These are phyloP conservation scores for Aspergillus sclerotioniger DNA, from an alignment of 495 filamentous ascomycete genomes.

Conservation along the genomic window DNA sequence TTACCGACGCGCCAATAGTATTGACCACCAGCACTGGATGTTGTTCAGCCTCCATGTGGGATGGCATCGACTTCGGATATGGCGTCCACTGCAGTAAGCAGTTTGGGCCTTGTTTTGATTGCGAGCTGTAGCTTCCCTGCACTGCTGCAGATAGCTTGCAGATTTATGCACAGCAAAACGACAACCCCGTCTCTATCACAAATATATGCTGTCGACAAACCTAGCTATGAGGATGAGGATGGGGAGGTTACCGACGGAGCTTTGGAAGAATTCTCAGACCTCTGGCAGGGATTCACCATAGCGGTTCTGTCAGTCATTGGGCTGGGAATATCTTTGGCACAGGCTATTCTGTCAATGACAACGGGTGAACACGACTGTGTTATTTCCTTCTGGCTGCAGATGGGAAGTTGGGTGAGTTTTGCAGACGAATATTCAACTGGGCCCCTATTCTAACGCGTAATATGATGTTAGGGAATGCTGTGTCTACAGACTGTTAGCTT, in stretches of 20 bases:
- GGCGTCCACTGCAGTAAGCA: constrained; percentile 18
- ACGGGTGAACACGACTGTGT: constrained; percentile 4
- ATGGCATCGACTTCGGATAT: constrained; percentile 26
- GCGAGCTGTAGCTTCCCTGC: constrained; percentile 26
- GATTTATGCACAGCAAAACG: constrained; percentile 14
- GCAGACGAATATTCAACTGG: background rate
- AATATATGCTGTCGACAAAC: constrained; percentile 19
- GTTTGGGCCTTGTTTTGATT: constrained; percentile 27
- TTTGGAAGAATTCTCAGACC: constrained; percentile 12
- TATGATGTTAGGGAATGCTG: constrained; percentile 22
- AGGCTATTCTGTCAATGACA: constrained; percentile 17
- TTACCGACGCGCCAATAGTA: background rate
- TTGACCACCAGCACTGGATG: background rate
- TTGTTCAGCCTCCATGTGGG: constrained; percentile 11
- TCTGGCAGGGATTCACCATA: constrained; percentile 17
- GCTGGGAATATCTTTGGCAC: constrained; percentile 18
- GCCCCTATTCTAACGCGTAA: background rate
- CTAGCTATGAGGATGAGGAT: constrained; percentile 21
- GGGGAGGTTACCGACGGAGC: constrained; percentile 21
- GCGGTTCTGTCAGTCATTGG: constrained; percentile 16
- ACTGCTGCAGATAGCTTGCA: constrained; percentile 15
- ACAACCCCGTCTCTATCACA: constrained; percentile 17
- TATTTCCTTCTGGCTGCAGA: constrained; percentile 31
- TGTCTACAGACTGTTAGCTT: constrained; percentile 34
- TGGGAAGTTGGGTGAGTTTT: constrained; percentile 37